These are phyloP conservation scores for Pelargonium fulgidum DNA, from an alignment of 441 rosid species.

Conservation along the genomic window DNA sequence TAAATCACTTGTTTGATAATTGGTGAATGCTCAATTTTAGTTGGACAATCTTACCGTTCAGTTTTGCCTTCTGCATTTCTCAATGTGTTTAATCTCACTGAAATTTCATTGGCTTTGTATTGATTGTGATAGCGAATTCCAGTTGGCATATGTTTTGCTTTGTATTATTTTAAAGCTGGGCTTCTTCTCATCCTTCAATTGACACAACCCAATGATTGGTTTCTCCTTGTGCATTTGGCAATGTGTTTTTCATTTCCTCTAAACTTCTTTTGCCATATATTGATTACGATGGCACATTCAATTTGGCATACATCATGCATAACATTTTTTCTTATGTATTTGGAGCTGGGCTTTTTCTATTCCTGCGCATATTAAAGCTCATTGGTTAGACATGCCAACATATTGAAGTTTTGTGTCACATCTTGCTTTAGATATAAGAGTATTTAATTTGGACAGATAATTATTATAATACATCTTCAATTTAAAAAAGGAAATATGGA, in stretches of 20 bases:
- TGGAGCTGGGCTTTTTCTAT: conserved; percentile 2
- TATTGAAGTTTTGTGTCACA: background rate
- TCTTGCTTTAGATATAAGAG: background rate
- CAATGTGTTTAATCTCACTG: background rate
- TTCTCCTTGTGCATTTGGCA: background rate
- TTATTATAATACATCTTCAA: background rate
- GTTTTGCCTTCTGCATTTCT: background rate
- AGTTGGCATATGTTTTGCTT: background rate
- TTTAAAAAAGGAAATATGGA: background rate
- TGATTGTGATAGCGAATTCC: too few species aligned
- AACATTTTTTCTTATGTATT: background rate
- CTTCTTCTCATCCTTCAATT: background rate
- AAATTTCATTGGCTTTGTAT: too few species aligned
- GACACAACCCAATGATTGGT: background rate
- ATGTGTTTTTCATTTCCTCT: background rate
- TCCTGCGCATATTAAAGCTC: background rate
- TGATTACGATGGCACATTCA: background rate
- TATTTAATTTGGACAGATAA: background rate
- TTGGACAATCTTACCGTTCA: background rate
- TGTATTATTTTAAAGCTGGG: background rate
- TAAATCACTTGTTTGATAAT: background rate
- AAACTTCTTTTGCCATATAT: background rate
- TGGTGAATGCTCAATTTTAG: background rate
- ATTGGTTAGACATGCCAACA: background rate
- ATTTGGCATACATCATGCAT: background rate